These are phyloP conservation scores for Cryptococcus hybrid DNA, from an alignment of 1,284 basidiomycete species.

Conservation along the genomic window DNA sequence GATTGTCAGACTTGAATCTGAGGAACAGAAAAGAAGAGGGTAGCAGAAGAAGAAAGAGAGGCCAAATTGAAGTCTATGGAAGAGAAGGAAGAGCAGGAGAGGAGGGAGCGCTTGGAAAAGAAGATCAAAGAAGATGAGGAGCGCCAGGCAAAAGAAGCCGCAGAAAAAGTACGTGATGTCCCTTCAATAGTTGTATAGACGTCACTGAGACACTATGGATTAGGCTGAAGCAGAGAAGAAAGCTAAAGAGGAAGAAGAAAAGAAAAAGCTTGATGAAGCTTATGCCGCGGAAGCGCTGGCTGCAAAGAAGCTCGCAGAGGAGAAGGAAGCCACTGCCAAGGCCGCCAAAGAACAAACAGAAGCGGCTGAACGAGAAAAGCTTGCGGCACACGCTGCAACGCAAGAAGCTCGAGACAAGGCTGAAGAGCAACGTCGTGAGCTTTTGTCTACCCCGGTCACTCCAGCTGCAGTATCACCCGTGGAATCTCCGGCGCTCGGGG, in stretches of 20 bases:
- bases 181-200: slow-evolving; percentile 49
- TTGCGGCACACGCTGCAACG: slow-evolving; percentile 21
- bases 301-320: slow-evolving; percentile 50
- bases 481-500: slow-evolving; percentile 42
- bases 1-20: slow-evolving; percentile 54
- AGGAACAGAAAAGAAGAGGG: slow-evolving; percentile 51
- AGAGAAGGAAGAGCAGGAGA: slow-evolving; percentile 44
- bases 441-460: slow-evolving; percentile 22
- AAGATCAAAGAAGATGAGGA: slow-evolving; percentile 46
- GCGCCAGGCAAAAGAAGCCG: slow-evolving; percentile 47
- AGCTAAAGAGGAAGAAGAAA: slow-evolving; percentile 42
- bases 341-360: slow-evolving; percentile 20
- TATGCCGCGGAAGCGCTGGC: slow-evolving; percentile 28
- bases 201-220: slow-evolving; percentile 47
- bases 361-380: slow-evolving; percentile 34
- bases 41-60: slow-evolving; percentile 45
- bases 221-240: slow-evolving; percentile 37
- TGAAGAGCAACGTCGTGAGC: slow-evolving; percentile 29
- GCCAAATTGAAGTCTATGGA: slow-evolving; percentile 43
- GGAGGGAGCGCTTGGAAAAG: slow-evolving; percentile 41
- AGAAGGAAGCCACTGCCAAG: slow-evolving; percentile 52
- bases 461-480: slow-evolving; percentile 35
- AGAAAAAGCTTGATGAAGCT: slow-evolving; percentile 19
- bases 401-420: slow-evolving; percentile 24
- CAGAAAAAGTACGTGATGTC: slow-evolving; percentile 53